Conservation (phyloP, 352 stramenopile species). For the Globisporangium takayamanum region DNA sequence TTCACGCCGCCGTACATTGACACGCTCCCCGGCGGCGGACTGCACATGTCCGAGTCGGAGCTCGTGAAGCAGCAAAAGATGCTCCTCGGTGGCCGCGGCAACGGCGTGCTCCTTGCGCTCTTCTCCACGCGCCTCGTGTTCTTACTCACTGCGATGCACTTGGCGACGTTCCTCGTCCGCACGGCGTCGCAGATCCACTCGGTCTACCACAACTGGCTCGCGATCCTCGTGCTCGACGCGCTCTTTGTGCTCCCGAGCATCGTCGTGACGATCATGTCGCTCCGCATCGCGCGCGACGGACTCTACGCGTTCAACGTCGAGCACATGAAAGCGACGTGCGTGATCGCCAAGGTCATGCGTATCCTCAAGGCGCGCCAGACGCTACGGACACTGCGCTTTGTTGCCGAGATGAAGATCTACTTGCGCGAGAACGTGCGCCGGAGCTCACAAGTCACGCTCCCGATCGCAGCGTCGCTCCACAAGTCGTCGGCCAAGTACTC, state of each 20-base stretch:
- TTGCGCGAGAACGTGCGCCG: slow-evolving; percentile 45
- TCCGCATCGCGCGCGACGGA: slow-evolving; percentile 54
- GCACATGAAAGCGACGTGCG: slow-evolving; percentile 57
- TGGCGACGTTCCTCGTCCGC: slow-evolving; percentile 57
- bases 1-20: slow-evolving; percentile 52
- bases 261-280: slow-evolving; percentile 54
- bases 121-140: slow-evolving; percentile 70
- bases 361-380: slow-evolving; percentile 60
- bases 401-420: slow-evolving; percentile 80
- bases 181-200: slow-evolving; percentile 32
- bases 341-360: slow-evolving; percentile 63
- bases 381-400: slow-evolving; percentile 63
- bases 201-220: slow-evolving; percentile 11
- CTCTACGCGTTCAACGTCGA: slow-evolving; percentile 74
- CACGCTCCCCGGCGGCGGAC: slow-evolving; percentile 26
- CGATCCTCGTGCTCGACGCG: slow-evolving; percentile 22
- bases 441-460: slow-evolving; percentile 13
- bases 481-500: slow-evolving; percentile 26
- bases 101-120: slow-evolving; percentile 51
- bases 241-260: slow-evolving; percentile 55
- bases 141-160: slow-evolving; percentile 61
- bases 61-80: slow-evolving; percentile 32
- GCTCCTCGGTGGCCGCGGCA: slow-evolving; percentile 34
- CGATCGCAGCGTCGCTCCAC: slow-evolving; percentile 32
- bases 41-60: slow-evolving; percentile 31